Conservation (phyloP, 768 basidiomycete species). For the Tubosaeta sp. region DNA sequence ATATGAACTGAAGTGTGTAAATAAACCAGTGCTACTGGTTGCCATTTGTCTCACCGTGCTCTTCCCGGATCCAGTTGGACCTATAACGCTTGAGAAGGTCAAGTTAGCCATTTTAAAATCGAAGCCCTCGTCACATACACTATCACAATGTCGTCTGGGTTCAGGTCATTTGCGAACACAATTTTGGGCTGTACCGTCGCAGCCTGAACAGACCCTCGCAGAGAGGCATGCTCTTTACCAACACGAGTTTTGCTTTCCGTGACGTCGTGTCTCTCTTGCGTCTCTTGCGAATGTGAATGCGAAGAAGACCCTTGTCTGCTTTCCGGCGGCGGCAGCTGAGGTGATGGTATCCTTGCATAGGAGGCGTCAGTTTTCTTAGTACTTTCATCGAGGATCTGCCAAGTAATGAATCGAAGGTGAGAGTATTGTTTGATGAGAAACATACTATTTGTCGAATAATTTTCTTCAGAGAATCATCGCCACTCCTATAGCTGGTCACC, state of each 20-base stretch:
- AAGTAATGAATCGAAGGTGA: no score
- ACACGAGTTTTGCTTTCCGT: background rate
- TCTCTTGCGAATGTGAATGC: background rate
- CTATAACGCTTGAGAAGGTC: constrained; percentile 12
- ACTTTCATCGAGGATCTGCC: no score
- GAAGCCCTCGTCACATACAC: background rate
- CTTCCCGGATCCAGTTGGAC: constrained; percentile 14
- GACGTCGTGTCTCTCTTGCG: background rate
- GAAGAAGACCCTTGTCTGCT: background rate
- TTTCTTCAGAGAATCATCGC: no score
- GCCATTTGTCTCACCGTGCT: constrained; percentile 8
- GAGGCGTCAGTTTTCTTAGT: no score
- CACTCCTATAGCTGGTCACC: no score
- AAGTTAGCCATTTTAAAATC: background rate
- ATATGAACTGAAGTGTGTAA: constrained; percentile 9
- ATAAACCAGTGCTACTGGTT: background rate
- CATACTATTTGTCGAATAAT: no score
- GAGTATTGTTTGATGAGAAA: no score
- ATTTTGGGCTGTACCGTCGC: background rate
- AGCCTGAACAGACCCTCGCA: background rate
- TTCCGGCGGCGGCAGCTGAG: background rate
- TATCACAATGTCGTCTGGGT: background rate
- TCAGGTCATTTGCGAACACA: background rate
- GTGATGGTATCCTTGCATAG: background rate
- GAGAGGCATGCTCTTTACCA: background rate